phyloP scores from a whole-genome alignment of 805 yeast genomes.

The Saccharomycopsis microspora region DNA sequence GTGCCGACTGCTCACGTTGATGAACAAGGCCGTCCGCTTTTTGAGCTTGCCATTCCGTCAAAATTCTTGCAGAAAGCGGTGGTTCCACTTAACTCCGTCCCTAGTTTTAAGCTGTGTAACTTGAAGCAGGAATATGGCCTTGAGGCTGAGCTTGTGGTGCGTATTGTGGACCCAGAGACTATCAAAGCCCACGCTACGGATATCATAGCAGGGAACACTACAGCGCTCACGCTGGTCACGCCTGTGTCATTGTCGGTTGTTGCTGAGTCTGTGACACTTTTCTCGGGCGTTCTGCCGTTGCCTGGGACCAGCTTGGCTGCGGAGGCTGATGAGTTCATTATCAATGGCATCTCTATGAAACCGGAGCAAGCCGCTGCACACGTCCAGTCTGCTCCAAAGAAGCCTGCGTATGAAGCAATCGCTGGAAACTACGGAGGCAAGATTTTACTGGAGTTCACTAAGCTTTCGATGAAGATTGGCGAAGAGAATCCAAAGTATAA shows the following conservation, averaged over 20 bases:
- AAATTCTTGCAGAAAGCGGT: background rate
- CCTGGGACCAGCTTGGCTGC: background rate
- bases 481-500: conserved; percentile 8
- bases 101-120: conserved; percentile 12
- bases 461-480: conserved; percentile 8
- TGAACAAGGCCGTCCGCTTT: background rate
- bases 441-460: conserved; percentile 2
- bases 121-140: conserved; percentile 8
- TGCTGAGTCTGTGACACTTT: background rate
- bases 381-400: background rate
- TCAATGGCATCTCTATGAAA: background rate
- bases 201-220: background rate
- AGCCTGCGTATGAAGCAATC: background rate
- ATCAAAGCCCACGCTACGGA: background rate
- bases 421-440: conserved; percentile 9
- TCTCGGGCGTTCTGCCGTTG: background rate
- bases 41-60: conserved; percentile 3
- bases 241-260: background rate
- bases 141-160: background rate
- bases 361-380: background rate
- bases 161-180: background rate
- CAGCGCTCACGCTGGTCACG: background rate
- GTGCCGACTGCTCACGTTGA: background rate
- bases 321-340: background rate
- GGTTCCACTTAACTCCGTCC: background rate